Evolutionary conservation across 2,329 filamentous ascomycete species (phyloP), one percentile per base, ranked within the genome.

Genomic region (Sarocladiaceae sp.): DNA sequence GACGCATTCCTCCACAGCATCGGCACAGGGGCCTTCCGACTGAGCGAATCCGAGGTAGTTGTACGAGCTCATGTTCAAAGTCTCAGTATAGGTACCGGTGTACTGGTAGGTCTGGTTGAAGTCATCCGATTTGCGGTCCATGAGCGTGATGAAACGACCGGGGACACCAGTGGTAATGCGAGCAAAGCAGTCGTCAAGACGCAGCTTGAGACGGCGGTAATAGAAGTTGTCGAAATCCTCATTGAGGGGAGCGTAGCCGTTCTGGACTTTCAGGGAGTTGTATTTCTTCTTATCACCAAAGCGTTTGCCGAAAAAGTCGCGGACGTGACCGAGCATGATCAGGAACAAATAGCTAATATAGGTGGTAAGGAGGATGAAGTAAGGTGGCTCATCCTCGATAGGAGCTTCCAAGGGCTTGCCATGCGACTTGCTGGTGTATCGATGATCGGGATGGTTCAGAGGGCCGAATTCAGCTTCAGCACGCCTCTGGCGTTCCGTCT

Each of bases 201-300:
- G 85, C 75, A 91, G 82, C 78, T 99, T 97, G 65, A 99, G 71
- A 55, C 94, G 82, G 53, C 94, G 84, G 53, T 93, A 90, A 71
- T 99, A 99, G 70, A 99, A 99, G 71, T 93, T 97, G 76, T 99
- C 94, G 66, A 99, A 99, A 70, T 99, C 94, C 63, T 91, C 95
- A 71, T 97, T 97, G 58, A 99, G 79, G 2, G 94, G 91, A 11
- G 93, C 94, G 65, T 96, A 97, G 56, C 94, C 94, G 66, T 96
- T 90, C 58, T 83, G 81, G 33, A 87, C 80, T 66, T 88, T 88
- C 63, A 97, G 76, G 62, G 94, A 87, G 64, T 83, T 85, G 71
- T 97, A 97, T 54, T 78, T 67, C 63, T 90, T 87, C 66, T 88
- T 83, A 68, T 91, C 83, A 66, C 87, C 87, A 72, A 99, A 97